phyloP scores from a whole-genome alignment of 2,329 filamentous ascomycete genomes.

The Aureobasidium sp. region DNA sequence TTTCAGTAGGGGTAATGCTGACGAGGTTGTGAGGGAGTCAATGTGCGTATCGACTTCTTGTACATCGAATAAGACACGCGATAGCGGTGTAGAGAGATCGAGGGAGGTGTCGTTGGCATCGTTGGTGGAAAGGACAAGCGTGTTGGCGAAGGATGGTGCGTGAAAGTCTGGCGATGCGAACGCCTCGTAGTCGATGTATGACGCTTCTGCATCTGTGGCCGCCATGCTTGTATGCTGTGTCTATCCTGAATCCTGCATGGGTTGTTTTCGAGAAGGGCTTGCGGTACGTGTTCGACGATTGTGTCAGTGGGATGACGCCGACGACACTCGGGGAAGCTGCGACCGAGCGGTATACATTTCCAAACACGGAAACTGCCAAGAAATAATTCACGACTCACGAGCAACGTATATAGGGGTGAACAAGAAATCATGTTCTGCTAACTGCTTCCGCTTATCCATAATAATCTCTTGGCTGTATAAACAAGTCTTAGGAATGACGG shows the following conservation, averaged over 20 bases:
- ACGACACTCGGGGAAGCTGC: not conserved
- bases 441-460: not conserved
- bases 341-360: slow-evolving; percentile 9
- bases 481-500: not conserved
- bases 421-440: not conserved
- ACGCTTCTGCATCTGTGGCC: slow-evolving; percentile 45
- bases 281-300: not conserved
- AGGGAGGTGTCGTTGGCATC: slow-evolving; percentile 83
- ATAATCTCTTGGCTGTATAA: not conserved
- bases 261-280: not conserved
- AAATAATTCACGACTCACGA: not conserved
- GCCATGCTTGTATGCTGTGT: not conserved
- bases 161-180: slow-evolving; percentile 81
- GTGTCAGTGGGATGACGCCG: not conserved
- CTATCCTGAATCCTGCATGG: not conserved
- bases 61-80: slow-evolving; percentile 88
- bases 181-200: slow-evolving; percentile 93
- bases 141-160: slow-evolving; percentile 76
- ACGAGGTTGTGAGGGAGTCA: slow-evolving; percentile 77
- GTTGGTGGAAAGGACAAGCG: slow-evolving; percentile 81
- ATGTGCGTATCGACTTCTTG: slow-evolving; percentile 97
- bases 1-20: slow-evolving; percentile 70
- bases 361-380: not conserved
- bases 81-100: slow-evolving; percentile 89
- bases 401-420: not conserved